phyloP scores from a whole-genome alignment of 1,284 basidiomycete genomes.

The Leccinum pseudoinsigne region DNA sequence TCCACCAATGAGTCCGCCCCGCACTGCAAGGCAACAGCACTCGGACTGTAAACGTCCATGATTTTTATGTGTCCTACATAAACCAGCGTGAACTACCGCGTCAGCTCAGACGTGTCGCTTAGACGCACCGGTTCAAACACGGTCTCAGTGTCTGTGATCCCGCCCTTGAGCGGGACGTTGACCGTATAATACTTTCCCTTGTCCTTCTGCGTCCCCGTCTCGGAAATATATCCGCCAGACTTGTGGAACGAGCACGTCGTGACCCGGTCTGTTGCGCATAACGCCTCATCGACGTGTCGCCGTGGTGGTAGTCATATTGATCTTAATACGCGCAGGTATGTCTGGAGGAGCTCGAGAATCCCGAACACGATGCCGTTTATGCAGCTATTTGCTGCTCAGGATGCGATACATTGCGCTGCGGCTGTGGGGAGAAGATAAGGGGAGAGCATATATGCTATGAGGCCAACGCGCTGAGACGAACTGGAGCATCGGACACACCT shows the following conservation, averaged over 20 bases:
- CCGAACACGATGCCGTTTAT: constrained; percentile 95
- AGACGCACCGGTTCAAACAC: constrained; percentile 86
- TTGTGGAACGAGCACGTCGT: constrained; percentile 98
- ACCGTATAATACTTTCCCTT: constrained; percentile 86
- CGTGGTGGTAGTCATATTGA: constrained; percentile 99
- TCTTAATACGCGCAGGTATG: constrained; percentile 85
- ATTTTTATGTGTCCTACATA: constrained; percentile 77
- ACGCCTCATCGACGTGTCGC: constrained; percentile 98
- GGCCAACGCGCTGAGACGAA: neutral
- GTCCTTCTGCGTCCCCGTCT: constrained; percentile 88
- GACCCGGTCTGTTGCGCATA: constrained; percentile 96
- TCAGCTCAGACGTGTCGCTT: neutral
- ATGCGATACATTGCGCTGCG: constrained; percentile 81
- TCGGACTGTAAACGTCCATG: constrained; percentile 88
- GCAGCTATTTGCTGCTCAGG: constrained; percentile 90
- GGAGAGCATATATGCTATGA: neutral
- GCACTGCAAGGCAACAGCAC: constrained; percentile 92
- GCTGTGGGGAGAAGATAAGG: constrained; percentile 39
- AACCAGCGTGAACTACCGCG: neutral
- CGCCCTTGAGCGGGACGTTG: constrained; percentile 94
- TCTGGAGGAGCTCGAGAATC: constrained; percentile 85
- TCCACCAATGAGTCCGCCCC: constrained; percentile 95
- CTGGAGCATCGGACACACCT: constrained; percentile 41
- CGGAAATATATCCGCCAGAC: constrained; percentile 80
- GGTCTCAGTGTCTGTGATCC: constrained; percentile 74